Percentiles rank a stretch among this genome's conserved stretches.
These are phyloP conservation scores for Strobilomyces dryophilus DNA, from an alignment of 768 basidiomycete species.

Conservation along the genomic window DNA sequence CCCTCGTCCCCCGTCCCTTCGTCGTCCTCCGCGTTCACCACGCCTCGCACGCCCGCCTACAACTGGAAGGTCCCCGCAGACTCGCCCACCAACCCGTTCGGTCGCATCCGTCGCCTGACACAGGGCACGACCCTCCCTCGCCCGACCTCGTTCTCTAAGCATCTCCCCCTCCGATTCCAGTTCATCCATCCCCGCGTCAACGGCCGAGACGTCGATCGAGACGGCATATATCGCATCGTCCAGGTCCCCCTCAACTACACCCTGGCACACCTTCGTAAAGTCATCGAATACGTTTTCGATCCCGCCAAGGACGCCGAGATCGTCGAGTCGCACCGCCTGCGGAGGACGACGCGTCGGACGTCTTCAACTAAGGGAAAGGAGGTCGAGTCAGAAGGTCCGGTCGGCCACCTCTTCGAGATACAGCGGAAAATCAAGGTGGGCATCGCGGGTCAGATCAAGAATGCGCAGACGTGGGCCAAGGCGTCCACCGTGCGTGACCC, in stretches of 20 bases:
- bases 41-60: slow-evolving; percentile 37
- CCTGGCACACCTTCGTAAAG: slow-evolving; percentile 57
- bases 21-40: slow-evolving; percentile 23
- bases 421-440: slow-evolving; percentile 42
- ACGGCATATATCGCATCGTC: slow-evolving; percentile 59
- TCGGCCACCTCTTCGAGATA: slow-evolving; percentile 59
- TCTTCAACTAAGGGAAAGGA: slow-evolving; percentile 20
- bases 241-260: slow-evolving; percentile 72
- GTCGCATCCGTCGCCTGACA: slow-evolving; percentile 44
- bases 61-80: slow-evolving; percentile 50
- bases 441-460: slow-evolving; percentile 52
- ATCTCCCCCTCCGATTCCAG: slow-evolving; percentile 63
- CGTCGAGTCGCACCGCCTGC: slow-evolving; percentile 13
- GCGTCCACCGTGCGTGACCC: slow-evolving; percentile 53
- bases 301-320: slow-evolving; percentile 26
- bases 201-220: slow-evolving; percentile 27
- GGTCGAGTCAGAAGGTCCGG: slow-evolving; percentile 6
- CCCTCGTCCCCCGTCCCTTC: slow-evolving; percentile 28
- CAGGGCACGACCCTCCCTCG: slow-evolving; percentile 37
- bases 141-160: slow-evolving; percentile 51
- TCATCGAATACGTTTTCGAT: slow-evolving; percentile 58
- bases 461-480: slow-evolving; percentile 43
- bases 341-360: slow-evolving; percentile 25
- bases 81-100: slow-evolving; percentile 70
- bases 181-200: slow-evolving; percentile 37